Conservation (phyloP, 2,329 filamentous ascomycete species). For the Penicillium brasilianum region DNA sequence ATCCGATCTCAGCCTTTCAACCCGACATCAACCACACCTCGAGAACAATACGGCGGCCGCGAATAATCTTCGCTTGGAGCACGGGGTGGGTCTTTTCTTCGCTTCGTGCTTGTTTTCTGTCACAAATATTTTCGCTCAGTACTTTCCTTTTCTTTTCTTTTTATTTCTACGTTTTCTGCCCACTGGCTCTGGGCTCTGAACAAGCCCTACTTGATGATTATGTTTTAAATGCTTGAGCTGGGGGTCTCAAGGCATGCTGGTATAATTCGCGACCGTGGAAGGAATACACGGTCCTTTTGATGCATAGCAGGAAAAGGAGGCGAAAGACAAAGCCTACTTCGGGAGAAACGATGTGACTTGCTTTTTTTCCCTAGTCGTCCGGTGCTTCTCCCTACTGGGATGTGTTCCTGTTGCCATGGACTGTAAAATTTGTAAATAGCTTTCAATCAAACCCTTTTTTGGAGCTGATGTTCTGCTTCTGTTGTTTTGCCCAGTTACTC, state of each 20-base stretch:
- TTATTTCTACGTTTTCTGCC: slow-evolving; percentile 11
- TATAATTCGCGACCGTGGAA: slow-evolving; percentile 9
- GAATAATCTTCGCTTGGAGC: slow-evolving; percentile 10
- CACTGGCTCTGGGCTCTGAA: slow-evolving; percentile 12
- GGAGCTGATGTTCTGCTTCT: slow-evolving; percentile 19
- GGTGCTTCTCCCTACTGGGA: slow-evolving; percentile 9
- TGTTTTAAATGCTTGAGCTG: slow-evolving; percentile 18
- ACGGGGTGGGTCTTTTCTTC: slow-evolving; percentile 17
- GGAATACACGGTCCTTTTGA: slow-evolving; percentile 1
- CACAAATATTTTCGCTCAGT: slow-evolving; percentile 14
- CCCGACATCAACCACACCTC: slow-evolving; percentile 11
- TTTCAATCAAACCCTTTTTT: slow-evolving; percentile 24
- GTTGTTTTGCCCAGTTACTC: no score
- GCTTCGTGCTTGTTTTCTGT: slow-evolving; percentile 25
- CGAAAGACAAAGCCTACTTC: slow-evolving; percentile 7
- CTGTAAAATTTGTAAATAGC: slow-evolving; percentile 31
- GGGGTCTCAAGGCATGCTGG: slow-evolving; percentile 11
- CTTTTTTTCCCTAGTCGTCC: slow-evolving; percentile 1
- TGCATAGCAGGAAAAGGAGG: slow-evolving; percentile 7
- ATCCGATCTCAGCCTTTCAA: slow-evolving; percentile 21
- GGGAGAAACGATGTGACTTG: slow-evolving; percentile 5
- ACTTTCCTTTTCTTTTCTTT: slow-evolving; percentile 11
- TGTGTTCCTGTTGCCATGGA: neutral
- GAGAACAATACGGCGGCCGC: slow-evolving; percentile 5
- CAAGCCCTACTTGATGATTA: slow-evolving; percentile 17